Percentiles rank a stretch among this genome's conserved stretches.
phyloP scores from a whole-genome alignment of 2,329 filamentous ascomycete species.

The Fusarium albosuccineum region DNA sequence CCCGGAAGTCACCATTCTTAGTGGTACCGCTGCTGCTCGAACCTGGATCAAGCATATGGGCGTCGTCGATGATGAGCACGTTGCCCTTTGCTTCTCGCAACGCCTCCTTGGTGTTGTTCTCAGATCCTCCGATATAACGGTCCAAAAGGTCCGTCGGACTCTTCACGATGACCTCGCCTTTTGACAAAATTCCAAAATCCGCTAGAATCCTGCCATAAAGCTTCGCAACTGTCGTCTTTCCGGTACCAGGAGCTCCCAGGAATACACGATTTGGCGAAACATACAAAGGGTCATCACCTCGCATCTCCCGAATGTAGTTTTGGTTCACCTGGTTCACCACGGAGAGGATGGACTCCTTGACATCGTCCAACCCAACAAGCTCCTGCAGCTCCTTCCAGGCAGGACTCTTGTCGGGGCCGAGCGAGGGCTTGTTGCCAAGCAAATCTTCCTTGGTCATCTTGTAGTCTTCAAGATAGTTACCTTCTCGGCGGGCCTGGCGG shows the following conservation, averaged over 20 bases:
- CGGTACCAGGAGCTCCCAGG: slow-evolving; percentile 77
- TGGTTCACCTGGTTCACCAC: slow-evolving; percentile 66
- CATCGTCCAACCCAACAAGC: slow-evolving; percentile 69
- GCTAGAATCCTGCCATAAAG: slow-evolving; percentile 76
- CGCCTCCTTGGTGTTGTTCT: slow-evolving; percentile 78
- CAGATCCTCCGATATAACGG: slow-evolving; percentile 72
- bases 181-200: slow-evolving; percentile 70
- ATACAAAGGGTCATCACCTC: slow-evolving; percentile 68
- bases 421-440: slow-evolving; percentile 74
- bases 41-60: slow-evolving; percentile 72
- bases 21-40: slow-evolving; percentile 48
- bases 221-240: slow-evolving; percentile 80
- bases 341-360: slow-evolving; percentile 65
- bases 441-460: slow-evolving; percentile 72
- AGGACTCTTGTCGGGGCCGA: slow-evolving; percentile 62
- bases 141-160: slow-evolving; percentile 81
- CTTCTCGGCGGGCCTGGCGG: slow-evolving; percentile 48
- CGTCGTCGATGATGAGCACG: slow-evolving; percentile 83
- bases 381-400: slow-evolving; percentile 71
- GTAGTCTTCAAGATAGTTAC: slow-evolving; percentile 45
- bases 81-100: slow-evolving; percentile 75
- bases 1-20: slow-evolving; percentile 63
- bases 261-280: slow-evolving; percentile 77
- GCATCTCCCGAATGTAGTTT: slow-evolving; percentile 75
- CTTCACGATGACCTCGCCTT: slow-evolving; percentile 71